Evolutionary conservation across 2,329 filamentous ascomycete genomes (phyloP), one percentile per base, ranked within the genome.

Genomic region (Sclerotinia trifoliorum): DNA sequence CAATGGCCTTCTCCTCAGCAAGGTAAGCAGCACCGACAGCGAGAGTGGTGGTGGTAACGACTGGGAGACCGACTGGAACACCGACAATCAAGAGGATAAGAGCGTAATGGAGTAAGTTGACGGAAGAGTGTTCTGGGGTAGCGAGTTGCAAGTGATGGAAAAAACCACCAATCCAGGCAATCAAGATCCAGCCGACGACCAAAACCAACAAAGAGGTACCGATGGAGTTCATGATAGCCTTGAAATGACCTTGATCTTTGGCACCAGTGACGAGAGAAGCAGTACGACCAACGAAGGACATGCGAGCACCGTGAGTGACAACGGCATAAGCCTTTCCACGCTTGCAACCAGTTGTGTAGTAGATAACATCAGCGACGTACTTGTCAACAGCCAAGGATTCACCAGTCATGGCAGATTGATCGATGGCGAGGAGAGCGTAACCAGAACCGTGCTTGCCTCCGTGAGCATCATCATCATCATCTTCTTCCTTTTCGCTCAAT

Each of bases 271-370:
- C 90, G 64, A 92, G 84, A 74, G 86, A 85, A 71, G 90, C 90
- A 74, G 90, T 92, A 79, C 87, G 88, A 81, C 90, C 90, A 79
- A 92, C 90, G 82, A 92, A 93, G 69, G 90, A 92, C 80, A 86
- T 84, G 78, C 85, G 87, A 67, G 90, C 90, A 71, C 88, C 87
- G 73, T 88, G 86, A 69, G 85, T 85, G 76, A 88, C 85, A 71
- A 93, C 84, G 76, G 84, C 88, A 79, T 89, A 92, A 70, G 88
- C 87, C 82, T 91, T 91, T 77, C 90, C 90, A 78, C 90, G 89
- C 85, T 92, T 93, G 84, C 90, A 92, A 75, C 90, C 90, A 72
- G 90, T 92, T 71, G 90, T 92, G 83, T 92, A 92, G 84, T 91
- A 92, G 77, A 89, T 84, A 71, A 85, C 82, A 76, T 92, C 90